A percentile compares a stretch with the other conserved stretches of the same genome.
Conservation (phyloP, 176 grass and related monocot genomes). For the Tuctoria greenei region DNA sequence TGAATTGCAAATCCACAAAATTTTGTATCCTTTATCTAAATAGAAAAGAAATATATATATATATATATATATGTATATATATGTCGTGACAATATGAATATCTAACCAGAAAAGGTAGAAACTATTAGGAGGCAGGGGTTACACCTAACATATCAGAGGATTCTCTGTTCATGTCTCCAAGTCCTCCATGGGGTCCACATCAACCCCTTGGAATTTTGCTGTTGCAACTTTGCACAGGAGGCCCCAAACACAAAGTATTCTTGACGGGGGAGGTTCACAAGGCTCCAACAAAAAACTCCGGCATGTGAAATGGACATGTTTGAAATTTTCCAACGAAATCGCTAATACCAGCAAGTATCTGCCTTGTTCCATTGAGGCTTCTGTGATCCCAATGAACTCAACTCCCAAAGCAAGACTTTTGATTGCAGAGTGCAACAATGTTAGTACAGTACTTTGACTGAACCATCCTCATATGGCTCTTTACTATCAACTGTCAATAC, state of each 20-base stretch:
- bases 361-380: not conserved
- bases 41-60: too few species aligned
- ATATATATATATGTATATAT: too few species aligned
- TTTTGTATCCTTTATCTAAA: too few species aligned
- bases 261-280: not conserved
- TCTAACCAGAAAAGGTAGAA: too few species aligned
- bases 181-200: constrained; percentile 26
- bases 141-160: not conserved
- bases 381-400: not conserved
- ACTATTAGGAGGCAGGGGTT: not conserved
- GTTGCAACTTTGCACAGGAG: not conserved
- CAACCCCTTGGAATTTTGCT: constrained; percentile 7
- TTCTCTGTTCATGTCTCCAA: not conserved
- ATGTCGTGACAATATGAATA: not conserved
- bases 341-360: constrained; percentile 11
- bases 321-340: constrained; percentile 24
- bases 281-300: not conserved
- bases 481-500: not conserved
- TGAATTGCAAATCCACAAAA: not conserved
- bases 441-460: not conserved
- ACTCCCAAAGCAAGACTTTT: not conserved
- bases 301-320: constrained; percentile 14
- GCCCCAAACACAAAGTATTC: not conserved
- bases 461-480: not conserved
- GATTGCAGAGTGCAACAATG: not conserved